Percentiles rank a stretch among this genome's conserved stretches.
These are phyloP conservation scores for Ophiostoma novo-ulmi DNA, from an alignment of 2,329 filamentous ascomycete species.

Conservation along the genomic window DNA sequence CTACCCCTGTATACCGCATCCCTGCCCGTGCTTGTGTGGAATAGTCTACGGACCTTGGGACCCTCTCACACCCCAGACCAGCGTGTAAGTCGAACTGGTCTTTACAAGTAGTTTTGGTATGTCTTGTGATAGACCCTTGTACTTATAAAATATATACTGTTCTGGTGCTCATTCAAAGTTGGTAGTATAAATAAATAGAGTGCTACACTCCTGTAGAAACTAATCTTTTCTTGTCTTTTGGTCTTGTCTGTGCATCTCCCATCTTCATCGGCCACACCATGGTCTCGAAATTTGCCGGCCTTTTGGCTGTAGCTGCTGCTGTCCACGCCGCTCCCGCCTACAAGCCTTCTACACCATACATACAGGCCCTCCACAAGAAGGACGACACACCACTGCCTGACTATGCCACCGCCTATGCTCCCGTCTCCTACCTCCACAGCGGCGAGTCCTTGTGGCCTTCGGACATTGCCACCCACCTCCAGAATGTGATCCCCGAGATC, in stretches of 20 bases:
- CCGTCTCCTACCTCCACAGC: slow-evolving; percentile 28
- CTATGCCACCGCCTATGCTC: slow-evolving; percentile 27
- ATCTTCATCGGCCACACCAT: not conserved
- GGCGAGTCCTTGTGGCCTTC: slow-evolving; percentile 27
- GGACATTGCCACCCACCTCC: slow-evolving; percentile 27
- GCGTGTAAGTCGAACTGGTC: not conserved
- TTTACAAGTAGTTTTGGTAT: not conserved
- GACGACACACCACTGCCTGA: slow-evolving; percentile 24
- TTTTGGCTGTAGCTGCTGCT: slow-evolving; percentile 11
- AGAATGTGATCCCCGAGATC: slow-evolving; percentile 27
- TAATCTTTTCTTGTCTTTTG: not conserved
- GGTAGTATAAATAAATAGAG: not conserved
- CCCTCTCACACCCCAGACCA: not conserved
- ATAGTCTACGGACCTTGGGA: not conserved
- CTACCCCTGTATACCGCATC: not conserved
- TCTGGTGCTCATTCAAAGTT: not conserved
- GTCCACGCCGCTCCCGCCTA: slow-evolving; percentile 14
- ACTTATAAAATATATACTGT: not conserved
- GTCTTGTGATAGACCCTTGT: not conserved
- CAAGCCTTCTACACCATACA: not conserved
- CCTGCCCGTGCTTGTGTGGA: not conserved
- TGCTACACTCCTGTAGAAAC: not conserved
- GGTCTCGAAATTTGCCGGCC: not conserved
- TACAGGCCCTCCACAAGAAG: not conserved
- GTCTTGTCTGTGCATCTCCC: not conserved